Conservation (phyloP, 768 basidiomycete species). For the Termitomyces sp. region DNA sequence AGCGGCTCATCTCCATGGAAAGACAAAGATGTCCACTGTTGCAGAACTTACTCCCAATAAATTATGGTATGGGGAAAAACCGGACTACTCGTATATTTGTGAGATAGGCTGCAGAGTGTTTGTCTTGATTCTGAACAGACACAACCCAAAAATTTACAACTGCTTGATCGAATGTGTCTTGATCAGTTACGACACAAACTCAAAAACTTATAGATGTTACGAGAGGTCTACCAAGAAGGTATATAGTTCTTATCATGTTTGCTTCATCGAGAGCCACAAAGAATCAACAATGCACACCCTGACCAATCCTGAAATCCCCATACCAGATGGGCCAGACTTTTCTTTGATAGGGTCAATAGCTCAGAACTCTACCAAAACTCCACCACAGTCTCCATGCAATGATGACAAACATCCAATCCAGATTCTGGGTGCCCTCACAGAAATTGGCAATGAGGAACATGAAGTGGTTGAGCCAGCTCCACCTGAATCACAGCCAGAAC, state of each 20-base stretch:
- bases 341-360: no score
- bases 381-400: no score
- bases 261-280: background rate
- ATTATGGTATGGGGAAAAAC: slow-evolving; percentile 14
- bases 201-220: background rate
- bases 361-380: no score
- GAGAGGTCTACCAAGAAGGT: background rate
- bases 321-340: no score
- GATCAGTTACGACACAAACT: background rate
- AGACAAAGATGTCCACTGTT: slow-evolving; percentile 1
- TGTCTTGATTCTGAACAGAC: background rate
- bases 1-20: background rate
- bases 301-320: no score
- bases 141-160: background rate
- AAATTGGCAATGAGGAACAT: no score
- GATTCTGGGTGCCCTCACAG: no score
- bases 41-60: slow-evolving; percentile 15
- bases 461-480: no score
- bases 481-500: no score
- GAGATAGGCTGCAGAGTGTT: background rate
- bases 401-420: no score
- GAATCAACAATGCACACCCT: background rate
- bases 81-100: background rate
- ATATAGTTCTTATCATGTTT: background rate
- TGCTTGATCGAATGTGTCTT: background rate